Base-by-base conservation (phyloP, 179 eudicot species). In the Spinacia oleracea region DNA sequence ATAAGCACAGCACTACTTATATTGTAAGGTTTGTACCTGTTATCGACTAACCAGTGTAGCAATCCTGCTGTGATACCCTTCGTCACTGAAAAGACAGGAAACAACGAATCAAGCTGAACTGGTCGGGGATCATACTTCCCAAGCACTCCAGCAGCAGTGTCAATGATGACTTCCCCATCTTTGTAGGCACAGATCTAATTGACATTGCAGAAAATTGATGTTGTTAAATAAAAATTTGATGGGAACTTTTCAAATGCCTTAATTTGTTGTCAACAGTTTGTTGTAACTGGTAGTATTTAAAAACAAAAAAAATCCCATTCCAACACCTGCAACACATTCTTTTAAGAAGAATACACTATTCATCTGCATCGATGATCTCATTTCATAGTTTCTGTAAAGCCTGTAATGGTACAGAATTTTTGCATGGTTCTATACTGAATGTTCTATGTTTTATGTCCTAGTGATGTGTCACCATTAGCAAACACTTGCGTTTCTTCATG, bases 71-170 rank as follows among this genome's bases (percentile, higher is more conserved):
- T 87, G 74, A 96, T 87, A 70, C 98, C 99, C 86, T 93, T 96
- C 5, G 99, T 88, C 70, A 82, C 96, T 59, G 99, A 96, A 83
- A 96, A 96, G 56, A 92, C 97, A 74, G 98, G 92, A 84, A 96
- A 96, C 80, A 96, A 84, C 81, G 92, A 90, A 86, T 96, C 97
- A 56, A 91, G 94, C 85, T 93, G 99, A 85, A 96, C 98, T 70
- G 99, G 97, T 68, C 99, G 97, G 64, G 99, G 98, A 86, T 96
- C 99, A 81, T 92, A 92, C 92, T 91, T 89, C 80, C 99, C 99
- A 70, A 96, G 94, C 71, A 85, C 84, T 84, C 98, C 98, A 79
- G 98, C 99, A 81, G 99, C 86, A 76, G 98, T 96, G 86, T 96
- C 99, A 83, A 96, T 90, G 73, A 96, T 92, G 66, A 96, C 97